Evolutionary conservation across 352 stramenopile genomes (phyloP).

Genomic region (Phytophthora podocarpi): DNA sequence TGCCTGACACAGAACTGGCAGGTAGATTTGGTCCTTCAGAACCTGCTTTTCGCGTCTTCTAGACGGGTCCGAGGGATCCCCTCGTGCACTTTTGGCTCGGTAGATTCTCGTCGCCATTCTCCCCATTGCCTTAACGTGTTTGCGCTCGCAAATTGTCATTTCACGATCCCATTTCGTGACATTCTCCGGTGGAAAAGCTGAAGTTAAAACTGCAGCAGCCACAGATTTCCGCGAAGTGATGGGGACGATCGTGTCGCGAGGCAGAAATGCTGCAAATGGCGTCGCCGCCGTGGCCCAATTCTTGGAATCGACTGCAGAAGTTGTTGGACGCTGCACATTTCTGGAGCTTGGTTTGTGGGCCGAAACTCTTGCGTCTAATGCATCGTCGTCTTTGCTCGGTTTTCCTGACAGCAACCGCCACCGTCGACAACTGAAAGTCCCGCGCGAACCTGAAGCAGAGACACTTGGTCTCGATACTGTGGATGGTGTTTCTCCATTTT

Average conservation of each 20-base stretch:
- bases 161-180: conserved; percentile 33
- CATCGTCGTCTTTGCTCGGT: conserved; percentile 5
- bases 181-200: conserved; percentile 12
- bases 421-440: conserved; percentile 49
- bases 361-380: neutral
- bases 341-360: conserved; percentile 2
- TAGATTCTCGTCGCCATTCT: conserved; percentile 27
- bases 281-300: conserved; percentile 27
- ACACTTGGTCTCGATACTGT: conserved; percentile 8
- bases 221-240: conserved; percentile 31
- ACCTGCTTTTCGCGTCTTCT: conserved; percentile 18
- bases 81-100: conserved; percentile 4
- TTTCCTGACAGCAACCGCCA: conserved; percentile 45
- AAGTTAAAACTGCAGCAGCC: conserved; percentile 29
- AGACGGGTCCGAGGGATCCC: neutral
- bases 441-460: conserved; percentile 25
- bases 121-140: conserved; percentile 33
- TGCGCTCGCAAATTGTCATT: conserved; percentile 35
- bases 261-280: conserved; percentile 32
- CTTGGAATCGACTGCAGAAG: conserved; percentile 16
- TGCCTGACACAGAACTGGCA: conserved; percentile 19
- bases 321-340: conserved; percentile 23
- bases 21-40: conserved; percentile 39
- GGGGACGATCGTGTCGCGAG: conserved; percentile 22
- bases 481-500: conserved; percentile 5